Evolutionary conservation across 768 basidiomycete genomes (phyloP).

Genomic region (Pleurotus giganteus): DNA sequence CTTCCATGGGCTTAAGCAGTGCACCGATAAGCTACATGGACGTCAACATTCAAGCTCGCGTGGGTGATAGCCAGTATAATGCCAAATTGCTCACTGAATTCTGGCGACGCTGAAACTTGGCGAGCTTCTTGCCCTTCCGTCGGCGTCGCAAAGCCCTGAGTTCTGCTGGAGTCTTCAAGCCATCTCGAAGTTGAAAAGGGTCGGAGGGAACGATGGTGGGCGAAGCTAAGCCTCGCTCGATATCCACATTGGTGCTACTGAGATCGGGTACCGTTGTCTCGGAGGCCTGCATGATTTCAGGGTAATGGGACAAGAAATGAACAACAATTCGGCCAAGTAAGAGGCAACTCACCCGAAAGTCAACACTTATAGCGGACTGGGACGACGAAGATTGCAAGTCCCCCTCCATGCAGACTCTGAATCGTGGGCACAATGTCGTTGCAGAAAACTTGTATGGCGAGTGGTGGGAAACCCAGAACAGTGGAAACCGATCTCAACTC

Average conservation of each 20-base stretch:
- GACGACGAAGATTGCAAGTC: constrained; percentile 27
- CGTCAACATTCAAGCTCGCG: constrained; percentile 6
- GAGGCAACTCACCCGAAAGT: constrained; percentile 22
- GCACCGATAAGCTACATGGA: constrained; percentile 69
- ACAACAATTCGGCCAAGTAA: constrained; percentile 12
- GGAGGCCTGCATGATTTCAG: constrained; percentile 34
- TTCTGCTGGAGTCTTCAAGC: constrained; percentile 59
- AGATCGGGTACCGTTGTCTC: constrained; percentile 51
- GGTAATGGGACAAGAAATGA: constrained; percentile 14
- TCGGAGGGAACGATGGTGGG: constrained; percentile 40
- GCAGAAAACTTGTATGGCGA: constrained; percentile 21
- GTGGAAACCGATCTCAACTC: constrained; percentile 31
- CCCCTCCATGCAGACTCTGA: constrained; percentile 31
- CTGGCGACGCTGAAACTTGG: constrained; percentile 65
- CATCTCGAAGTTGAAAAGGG: constrained; percentile 65
- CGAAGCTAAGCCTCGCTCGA: constrained; percentile 28
- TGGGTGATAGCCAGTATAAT: not conserved
- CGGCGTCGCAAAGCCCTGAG: constrained; percentile 58
- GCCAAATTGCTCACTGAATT: constrained; percentile 53
- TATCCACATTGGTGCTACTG: constrained; percentile 31
- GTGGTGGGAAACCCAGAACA: constrained; percentile 40
- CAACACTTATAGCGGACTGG: constrained; percentile 22
- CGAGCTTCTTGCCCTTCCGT: constrained; percentile 61
- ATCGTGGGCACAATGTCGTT: constrained; percentile 22
- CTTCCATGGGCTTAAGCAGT: constrained; percentile 89